These are phyloP conservation scores for Cenchrus purpureus DNA, from an alignment of 176 grass and related monocot genomes.

Conservation along the genomic window DNA sequence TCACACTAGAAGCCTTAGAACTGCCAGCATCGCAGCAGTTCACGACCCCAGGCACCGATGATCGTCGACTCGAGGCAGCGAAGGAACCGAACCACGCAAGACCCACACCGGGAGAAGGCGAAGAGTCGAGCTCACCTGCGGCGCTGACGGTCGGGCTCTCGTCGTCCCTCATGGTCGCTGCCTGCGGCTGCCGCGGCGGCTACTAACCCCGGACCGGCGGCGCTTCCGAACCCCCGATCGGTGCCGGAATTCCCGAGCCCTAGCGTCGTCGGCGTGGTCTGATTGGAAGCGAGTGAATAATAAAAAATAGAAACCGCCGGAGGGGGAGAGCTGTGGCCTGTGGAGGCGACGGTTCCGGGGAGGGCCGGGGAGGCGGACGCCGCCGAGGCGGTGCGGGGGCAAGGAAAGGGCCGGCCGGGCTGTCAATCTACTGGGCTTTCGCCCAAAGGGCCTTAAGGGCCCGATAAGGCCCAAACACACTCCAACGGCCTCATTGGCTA, in stretches of 20 bases:
- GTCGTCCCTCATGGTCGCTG: slow-evolving; percentile 40
- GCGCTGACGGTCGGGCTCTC: slow-evolving; percentile 31
- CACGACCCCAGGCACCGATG: neutral
- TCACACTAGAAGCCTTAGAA: neutral
- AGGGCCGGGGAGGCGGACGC: neutral
- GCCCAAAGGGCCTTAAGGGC: neutral
- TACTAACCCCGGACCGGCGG: slow-evolving; percentile 17
- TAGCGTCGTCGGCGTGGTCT: neutral
- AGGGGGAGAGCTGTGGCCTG: neutral
- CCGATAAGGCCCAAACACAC: no score
- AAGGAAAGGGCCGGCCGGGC: neutral
- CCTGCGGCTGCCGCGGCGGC: slow-evolving; percentile 7
- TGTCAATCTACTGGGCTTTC: neutral
- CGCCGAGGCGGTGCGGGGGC: neutral
- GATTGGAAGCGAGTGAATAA: neutral
- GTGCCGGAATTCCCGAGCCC: neutral
- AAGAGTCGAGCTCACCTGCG: slow-evolving; percentile 40
- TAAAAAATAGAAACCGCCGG: neutral
- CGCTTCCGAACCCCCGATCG: neutral
- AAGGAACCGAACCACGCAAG: neutral
- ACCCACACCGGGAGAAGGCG: neutral
- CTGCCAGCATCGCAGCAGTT: neutral
- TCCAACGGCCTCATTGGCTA: no score
- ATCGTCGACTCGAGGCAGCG: neutral
- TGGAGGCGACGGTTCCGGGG: neutral